Evolutionary conservation across 1,284 basidiomycete species (phyloP).

Genomic region (Irpex rosettiformis): DNA sequence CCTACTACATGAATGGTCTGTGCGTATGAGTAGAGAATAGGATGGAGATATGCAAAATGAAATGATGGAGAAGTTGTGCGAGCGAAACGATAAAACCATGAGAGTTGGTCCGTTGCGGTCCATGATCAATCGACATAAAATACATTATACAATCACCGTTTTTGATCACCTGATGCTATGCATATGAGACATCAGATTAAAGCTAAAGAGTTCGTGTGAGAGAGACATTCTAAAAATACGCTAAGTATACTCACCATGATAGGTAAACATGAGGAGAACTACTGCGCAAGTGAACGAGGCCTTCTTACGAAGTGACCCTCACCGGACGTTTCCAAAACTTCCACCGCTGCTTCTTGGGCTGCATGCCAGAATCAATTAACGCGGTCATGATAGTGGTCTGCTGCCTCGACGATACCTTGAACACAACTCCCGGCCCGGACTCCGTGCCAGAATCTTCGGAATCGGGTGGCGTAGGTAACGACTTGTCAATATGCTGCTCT

Average conservation of each 20-base stretch:
- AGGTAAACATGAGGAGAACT: not conserved
- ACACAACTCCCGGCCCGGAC: slow-evolving; percentile 1
- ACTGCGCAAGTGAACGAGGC: not conserved
- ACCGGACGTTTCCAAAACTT: slow-evolving; percentile 21
- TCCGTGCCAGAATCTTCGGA: slow-evolving; percentile 22
- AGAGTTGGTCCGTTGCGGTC: not conserved
- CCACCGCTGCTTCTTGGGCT: slow-evolving; percentile 18
- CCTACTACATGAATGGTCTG: not conserved
- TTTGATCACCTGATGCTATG: no score
- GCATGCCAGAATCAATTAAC: not conserved
- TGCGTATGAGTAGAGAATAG: not conserved
- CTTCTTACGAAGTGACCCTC: not conserved
- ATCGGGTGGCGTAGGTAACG: slow-evolving; percentile 25
- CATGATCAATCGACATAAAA: not conserved
- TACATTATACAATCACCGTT: not conserved
- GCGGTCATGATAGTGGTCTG: not conserved
- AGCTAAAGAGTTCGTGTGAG: not conserved
- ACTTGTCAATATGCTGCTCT: not conserved
- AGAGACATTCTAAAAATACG: not conserved
- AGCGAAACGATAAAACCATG: not conserved
- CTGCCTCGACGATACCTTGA: not conserved
- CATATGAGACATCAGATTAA: not conserved
- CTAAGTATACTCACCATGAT: not conserved
- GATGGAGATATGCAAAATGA: not conserved
- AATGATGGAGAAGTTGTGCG: not conserved